Percentiles rank a stretch among this genome's conserved stretches.
These are phyloP conservation scores for Ustilago bromivora DNA, from an alignment of 1,284 basidiomycete species.

Conservation along the genomic window DNA sequence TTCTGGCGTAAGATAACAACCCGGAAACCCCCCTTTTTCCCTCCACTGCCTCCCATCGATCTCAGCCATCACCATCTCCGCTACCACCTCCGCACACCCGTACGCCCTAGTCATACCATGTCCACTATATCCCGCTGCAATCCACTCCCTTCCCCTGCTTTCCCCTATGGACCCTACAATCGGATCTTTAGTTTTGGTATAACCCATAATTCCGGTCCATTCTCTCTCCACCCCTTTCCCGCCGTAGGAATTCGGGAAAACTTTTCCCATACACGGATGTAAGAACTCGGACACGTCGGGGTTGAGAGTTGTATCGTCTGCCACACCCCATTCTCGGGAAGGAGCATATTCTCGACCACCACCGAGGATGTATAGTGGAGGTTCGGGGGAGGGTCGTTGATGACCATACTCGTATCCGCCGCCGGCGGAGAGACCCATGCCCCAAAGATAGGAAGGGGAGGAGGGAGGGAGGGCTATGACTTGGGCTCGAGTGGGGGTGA, in stretches of 20 bases:
- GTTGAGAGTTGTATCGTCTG: conserved; percentile 77
- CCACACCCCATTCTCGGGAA: conserved; percentile 73
- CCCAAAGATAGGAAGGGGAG: conserved; percentile 12
- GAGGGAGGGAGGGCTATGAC: conserved; percentile 76
- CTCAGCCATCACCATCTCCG: conserved; percentile 76
- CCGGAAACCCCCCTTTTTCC: conserved; percentile 74
- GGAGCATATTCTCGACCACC: conserved; percentile 75
- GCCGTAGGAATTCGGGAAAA: conserved; percentile 74
- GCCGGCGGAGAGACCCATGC: conserved; percentile 63
- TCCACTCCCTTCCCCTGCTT: conserved; percentile 73
- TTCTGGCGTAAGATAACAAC: conserved; percentile 32
- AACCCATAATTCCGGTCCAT: conserved; percentile 87
- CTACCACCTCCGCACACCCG: conserved; percentile 77
- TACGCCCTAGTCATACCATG: conserved; percentile 83
- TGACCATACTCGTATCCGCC: conserved; percentile 82
- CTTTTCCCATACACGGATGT: conserved; percentile 14
- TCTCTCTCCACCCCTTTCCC: conserved; percentile 72
- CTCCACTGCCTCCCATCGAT: conserved; percentile 73
- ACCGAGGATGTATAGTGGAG: conserved; percentile 77
- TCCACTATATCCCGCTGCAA: conserved; percentile 80
- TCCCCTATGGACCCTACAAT: conserved; percentile 72
- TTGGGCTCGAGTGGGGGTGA: conserved; percentile 81
- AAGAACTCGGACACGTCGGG: conserved; percentile 71
- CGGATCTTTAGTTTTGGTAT: conserved; percentile 76
- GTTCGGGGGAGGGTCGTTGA: conserved; percentile 73